Base-by-base conservation (phyloP, 805 yeast species). In the Saturnispora galanensis region DNA sequence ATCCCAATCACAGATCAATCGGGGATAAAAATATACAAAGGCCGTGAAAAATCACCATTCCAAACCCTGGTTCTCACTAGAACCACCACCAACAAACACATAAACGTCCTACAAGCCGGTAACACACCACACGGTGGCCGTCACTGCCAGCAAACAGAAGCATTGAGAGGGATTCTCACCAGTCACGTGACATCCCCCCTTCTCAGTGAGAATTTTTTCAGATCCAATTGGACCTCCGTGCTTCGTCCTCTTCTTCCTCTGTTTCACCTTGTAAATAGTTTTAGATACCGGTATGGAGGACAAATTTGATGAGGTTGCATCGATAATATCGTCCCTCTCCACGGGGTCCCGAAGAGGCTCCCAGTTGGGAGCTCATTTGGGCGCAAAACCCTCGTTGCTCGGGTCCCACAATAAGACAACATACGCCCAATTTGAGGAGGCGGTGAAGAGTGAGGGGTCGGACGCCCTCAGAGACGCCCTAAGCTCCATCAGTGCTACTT, bases 401-500 rank as follows among this genome's bases (percentile, higher is more conserved):
- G 59, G 38, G 29, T 35, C 35, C 31, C 48, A 38, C 30, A 45
- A 42, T 31, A 47, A 38, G 1, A 32, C 46, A 4, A 46, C 35
- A n/a, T 38, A 49, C 11, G 33, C 47, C 17, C 48, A 45, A 16
- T 40, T 55, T 21, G 63, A 54, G 11, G 64, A 59, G 18, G 55
- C 54, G 13, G 53, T 51, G 10, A 48, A 55, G 10, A 56, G 59
- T 47, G 66, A 62, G 1, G 64, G 64, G 0, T 57, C 65, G 12
- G 66, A 62, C 42, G 47, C 57, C 16, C 39, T 58, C 12, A 59
- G 57, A 39, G 65, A 57, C 39, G 62, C 64, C 2, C 42, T 62
- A 11, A 54, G 59, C 43, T 63, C 63, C 10, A 58, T 62, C 33
- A 59, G 63, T 45, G 63, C 64, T 5, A 62, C 69, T 2, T 53